phyloP scores from a whole-genome alignment of 768 basidiomycete genomes.

The Rhizopogon roseolus region DNA sequence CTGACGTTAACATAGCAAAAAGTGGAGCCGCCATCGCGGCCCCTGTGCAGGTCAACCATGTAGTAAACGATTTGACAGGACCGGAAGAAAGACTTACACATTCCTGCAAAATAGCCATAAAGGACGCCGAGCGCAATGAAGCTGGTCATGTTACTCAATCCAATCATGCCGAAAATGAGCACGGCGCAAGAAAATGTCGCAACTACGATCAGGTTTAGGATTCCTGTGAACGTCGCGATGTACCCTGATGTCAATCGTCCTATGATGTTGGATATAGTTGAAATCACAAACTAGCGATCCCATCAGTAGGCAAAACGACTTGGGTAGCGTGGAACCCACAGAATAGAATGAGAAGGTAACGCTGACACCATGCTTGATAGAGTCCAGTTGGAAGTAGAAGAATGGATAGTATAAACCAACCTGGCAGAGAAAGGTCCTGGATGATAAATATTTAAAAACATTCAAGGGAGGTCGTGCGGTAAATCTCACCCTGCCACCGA shows the following conservation, averaged over 20 bases:
- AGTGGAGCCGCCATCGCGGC: slow-evolving; percentile 34
- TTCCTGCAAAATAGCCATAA: slow-evolving; percentile 42
- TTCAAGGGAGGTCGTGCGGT: background rate
- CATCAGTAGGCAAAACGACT: background rate
- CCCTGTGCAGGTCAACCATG: too few relatives aligned
- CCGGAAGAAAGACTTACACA: slow-evolving; percentile 13
- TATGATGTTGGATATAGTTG: slow-evolving; percentile 23
- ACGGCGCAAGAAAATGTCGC: slow-evolving; percentile 25
- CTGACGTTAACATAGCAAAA: slow-evolving; percentile 36
- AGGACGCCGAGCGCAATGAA: slow-evolving; percentile 34
- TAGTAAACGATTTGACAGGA: background rate
- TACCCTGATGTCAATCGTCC: slow-evolving; percentile 28
- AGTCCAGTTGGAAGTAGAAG: slow-evolving; percentile 48
- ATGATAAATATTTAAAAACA: background rate
- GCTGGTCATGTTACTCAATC: slow-evolving; percentile 27
- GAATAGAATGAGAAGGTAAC: slow-evolving; percentile 44
- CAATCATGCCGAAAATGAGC: slow-evolving; percentile 37
- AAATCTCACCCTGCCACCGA: background rate
- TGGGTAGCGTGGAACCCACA: slow-evolving; percentile 21
- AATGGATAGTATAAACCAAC: slow-evolving; percentile 42
- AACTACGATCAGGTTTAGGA: slow-evolving; percentile 36
- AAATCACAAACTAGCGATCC: slow-evolving; percentile 22
- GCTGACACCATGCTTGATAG: slow-evolving; percentile 39
- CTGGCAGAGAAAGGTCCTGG: slow-evolving; percentile 13
- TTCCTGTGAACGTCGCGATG: slow-evolving; percentile 31